These are phyloP conservation scores for Malus hybrid DNA, from an alignment of 331 rosid genomes.

Conservation along the genomic window DNA sequence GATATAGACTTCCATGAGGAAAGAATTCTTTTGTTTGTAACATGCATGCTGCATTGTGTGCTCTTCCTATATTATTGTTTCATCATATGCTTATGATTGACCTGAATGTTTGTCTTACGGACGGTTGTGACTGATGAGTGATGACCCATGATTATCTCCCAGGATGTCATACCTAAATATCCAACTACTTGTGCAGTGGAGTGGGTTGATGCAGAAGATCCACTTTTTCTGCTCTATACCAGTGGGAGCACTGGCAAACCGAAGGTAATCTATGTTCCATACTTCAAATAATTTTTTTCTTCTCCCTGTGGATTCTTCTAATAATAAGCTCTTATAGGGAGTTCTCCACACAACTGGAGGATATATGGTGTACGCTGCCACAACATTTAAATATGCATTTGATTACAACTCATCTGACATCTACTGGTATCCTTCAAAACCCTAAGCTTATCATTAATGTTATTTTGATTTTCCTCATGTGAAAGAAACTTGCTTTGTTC, in stretches of 20 bases:
- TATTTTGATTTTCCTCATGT: constrained; percentile 7
- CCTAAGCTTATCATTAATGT: constrained; percentile 9
- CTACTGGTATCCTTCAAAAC: constrained; percentile 64
- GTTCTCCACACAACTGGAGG: constrained; percentile 98
- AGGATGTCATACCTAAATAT: constrained; percentile 73
- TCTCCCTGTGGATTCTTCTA: constrained; percentile 13
- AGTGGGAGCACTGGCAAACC: constrained; percentile 99
- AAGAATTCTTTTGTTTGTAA: constrained; percentile 1
- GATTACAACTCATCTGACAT: constrained; percentile 84
- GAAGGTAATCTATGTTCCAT: constrained; percentile 46
- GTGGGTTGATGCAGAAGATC: constrained; percentile 98
- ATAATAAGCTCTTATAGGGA: constrained; percentile 48
- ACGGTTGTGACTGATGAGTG: constrained; percentile 5
- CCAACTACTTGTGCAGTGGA: constrained; percentile 80
- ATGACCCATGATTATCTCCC: constrained; percentile 21
- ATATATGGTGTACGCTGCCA: constrained; percentile 93
- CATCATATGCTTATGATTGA: constrained; percentile 2
- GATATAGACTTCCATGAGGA: constrained; percentile 3
- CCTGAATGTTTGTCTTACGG: background rate
- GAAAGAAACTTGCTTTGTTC: background rate
- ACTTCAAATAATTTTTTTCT: constrained; percentile 1
- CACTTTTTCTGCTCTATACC: constrained; percentile 91
- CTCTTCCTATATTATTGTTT: constrained; percentile 5
- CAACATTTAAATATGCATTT: constrained; percentile 94
- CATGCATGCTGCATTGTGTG: constrained; percentile 4